Evolutionary conservation across 2,329 filamentous ascomycete genomes (phyloP).

Genomic region (Ascochyta koolunga): DNA sequence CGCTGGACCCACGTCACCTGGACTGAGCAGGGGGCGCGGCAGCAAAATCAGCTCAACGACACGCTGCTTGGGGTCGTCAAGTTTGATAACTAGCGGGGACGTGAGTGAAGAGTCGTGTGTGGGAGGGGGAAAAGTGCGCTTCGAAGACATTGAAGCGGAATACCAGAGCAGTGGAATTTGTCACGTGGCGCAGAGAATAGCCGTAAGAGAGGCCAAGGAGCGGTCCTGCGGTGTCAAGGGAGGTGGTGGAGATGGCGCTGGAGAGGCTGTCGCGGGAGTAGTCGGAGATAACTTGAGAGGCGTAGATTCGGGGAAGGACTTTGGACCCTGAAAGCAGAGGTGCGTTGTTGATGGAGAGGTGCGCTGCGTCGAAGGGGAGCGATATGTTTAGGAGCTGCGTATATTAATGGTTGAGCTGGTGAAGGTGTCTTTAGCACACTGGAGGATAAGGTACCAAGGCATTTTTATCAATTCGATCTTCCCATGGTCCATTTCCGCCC

Average conservation of each 20-base stretch:
- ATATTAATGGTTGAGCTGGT: background rate
- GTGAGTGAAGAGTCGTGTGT: background rate
- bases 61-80: conserved; percentile 30
- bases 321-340: conserved; percentile 25
- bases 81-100: conserved; percentile 15
- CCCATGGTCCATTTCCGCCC: conserved; percentile 34
- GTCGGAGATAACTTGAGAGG: conserved; percentile 37
- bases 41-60: conserved; percentile 39
- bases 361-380: conserved; percentile 34
- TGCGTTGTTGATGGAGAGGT: conserved; percentile 36
- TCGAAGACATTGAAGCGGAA: conserved; percentile 41
- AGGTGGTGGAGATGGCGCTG: conserved; percentile 17
- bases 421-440: background rate
- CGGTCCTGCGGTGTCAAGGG: conserved; percentile 24
- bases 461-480: conserved; percentile 32
- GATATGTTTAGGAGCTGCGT: conserved; percentile 39
- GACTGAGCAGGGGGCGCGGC: conserved; percentile 30
- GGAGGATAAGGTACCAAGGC: conserved; percentile 26
- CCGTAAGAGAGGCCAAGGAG: conserved; percentile 40
- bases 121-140: conserved; percentile 26
- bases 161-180: conserved; percentile 25
- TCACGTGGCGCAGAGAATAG: conserved; percentile 29
- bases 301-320: conserved; percentile 34
- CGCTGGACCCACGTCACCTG: conserved; percentile 21
- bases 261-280: conserved; percentile 8